A percentile compares a stretch with the other conserved stretches of the same genome.
phyloP scores from a whole-genome alignment of 2,329 filamentous ascomycete genomes.

The Knoxdaviesia capensis region DNA sequence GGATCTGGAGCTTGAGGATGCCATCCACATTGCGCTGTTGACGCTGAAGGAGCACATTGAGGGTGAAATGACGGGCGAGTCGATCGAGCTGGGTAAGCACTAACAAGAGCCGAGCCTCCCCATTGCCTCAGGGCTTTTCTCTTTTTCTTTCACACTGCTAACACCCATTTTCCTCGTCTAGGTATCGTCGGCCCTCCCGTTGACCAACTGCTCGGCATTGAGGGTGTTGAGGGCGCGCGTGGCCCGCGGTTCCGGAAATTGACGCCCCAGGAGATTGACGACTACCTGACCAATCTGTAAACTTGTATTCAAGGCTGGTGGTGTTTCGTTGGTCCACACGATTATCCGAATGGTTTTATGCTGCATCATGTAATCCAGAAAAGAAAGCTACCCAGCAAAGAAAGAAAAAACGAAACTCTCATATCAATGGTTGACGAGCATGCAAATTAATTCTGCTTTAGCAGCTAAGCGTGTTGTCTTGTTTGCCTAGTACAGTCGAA shows the following conservation, averaged over 20 bases:
- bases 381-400: no score
- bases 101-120: neutral
- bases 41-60: conserved; percentile 99
- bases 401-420: no score
- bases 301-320: conserved; percentile 4
- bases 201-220: conserved; percentile 77
- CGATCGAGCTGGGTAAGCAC: conserved; percentile 78
- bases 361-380: no score
- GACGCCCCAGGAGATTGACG: conserved; percentile 94
- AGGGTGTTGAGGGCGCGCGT: conserved; percentile 67
- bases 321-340: no score
- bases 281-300: conserved; percentile 97
- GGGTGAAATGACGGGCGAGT: conserved; percentile 97
- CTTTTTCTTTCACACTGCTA: conserved; percentile 1
- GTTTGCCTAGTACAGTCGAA: no score
- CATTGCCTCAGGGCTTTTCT: neutral
- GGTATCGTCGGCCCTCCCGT: conserved; percentile 91
- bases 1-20: conserved; percentile 89
- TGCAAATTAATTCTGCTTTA: no score
- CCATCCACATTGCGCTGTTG: conserved; percentile 90
- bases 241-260: conserved; percentile 86
- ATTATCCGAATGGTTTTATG: no score
- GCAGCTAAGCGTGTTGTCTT: no score
- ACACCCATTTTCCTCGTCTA: conserved; percentile 16
- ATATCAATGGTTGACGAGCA: no score